A percentile compares a stretch with the other conserved stretches of the same genome.
Evolutionary conservation across 495 filamentous ascomycete species (phyloP).

Genomic region (Daldinia loculata): DNA sequence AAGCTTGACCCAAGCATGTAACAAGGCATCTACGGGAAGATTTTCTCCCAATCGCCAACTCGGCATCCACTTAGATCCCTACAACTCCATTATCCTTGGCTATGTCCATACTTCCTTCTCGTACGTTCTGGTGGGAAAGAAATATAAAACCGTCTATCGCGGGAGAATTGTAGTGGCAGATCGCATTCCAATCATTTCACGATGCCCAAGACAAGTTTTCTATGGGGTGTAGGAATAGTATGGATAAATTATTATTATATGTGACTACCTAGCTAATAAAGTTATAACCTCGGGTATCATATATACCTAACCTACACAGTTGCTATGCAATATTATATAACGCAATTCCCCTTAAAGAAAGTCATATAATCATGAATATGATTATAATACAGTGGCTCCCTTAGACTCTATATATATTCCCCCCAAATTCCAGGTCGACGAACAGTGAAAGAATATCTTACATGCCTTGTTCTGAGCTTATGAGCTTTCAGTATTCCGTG

Average conservation of each 20-base stretch:
- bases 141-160: background rate
- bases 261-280: too few species aligned
- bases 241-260: background rate
- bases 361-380: background rate
- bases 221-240: background rate
- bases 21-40: background rate
- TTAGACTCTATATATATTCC: background rate
- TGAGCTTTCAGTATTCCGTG: background rate
- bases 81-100: background rate
- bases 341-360: background rate
- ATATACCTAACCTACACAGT: background rate
- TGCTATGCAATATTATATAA: background rate
- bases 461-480: background rate
- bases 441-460: background rate
- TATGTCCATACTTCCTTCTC: background rate
- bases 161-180: background rate
- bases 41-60: slow-evolving; percentile 3
- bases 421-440: too few species aligned
- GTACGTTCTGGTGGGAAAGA: background rate
- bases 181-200: background rate
- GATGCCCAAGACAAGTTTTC: background rate
- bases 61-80: slow-evolving; percentile 3
- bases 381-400: background rate
- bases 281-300: too few species aligned
- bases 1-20: background rate